A percentile compares a stretch with the other conserved stretches of the same genome.
Evolutionary conservation across 2,329 filamentous ascomycete species (phyloP).

Genomic region (Fusarium beomiforme): DNA sequence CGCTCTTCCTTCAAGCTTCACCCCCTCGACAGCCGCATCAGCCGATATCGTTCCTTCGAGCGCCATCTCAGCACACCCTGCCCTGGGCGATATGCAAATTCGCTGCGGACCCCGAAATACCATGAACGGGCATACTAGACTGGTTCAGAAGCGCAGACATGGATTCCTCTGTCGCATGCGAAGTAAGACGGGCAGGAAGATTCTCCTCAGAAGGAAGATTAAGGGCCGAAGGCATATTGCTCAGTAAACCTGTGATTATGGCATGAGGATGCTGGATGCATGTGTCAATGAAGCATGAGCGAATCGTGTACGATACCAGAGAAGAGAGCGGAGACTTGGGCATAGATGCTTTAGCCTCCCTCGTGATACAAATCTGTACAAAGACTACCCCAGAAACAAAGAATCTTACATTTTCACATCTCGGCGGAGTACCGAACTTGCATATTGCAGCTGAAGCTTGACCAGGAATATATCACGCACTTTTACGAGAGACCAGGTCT

Average conservation of each 20-base stretch:
- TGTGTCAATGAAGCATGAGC: background rate
- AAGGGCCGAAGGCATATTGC: conserved; percentile 60
- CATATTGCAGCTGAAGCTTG: conserved; percentile 6
- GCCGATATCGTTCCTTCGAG: conserved; percentile 58
- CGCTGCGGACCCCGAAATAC: conserved; percentile 69
- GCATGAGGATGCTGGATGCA: conserved; percentile 4
- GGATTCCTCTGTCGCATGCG: conserved; percentile 65
- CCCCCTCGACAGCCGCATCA: conserved; percentile 41
- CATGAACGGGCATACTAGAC: conserved; percentile 63
- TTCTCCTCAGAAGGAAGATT: conserved; percentile 59
- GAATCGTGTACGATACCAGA: conserved; percentile 39
- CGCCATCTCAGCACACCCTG: conserved; percentile 63
- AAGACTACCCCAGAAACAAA: conserved; percentile 23
- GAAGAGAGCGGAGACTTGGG: conserved; percentile 17
- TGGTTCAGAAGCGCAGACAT: conserved; percentile 68
- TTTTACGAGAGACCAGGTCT: conserved; percentile 6
- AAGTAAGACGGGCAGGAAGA: conserved; percentile 63
- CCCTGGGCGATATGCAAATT: conserved; percentile 61
- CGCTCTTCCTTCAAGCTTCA: conserved; percentile 45
- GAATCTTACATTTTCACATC: conserved; percentile 5
- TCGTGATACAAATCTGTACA: conserved; percentile 38
- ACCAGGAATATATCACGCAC: background rate
- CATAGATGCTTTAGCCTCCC: background rate
- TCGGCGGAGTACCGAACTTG: conserved; percentile 14
- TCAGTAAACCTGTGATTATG: conserved; percentile 17